Percentiles rank a stretch among this genome's conserved stretches.
These are phyloP conservation scores for Sporobolomyces phaffii DNA, from an alignment of 768 basidiomycete genomes.

Conservation along the genomic window DNA sequence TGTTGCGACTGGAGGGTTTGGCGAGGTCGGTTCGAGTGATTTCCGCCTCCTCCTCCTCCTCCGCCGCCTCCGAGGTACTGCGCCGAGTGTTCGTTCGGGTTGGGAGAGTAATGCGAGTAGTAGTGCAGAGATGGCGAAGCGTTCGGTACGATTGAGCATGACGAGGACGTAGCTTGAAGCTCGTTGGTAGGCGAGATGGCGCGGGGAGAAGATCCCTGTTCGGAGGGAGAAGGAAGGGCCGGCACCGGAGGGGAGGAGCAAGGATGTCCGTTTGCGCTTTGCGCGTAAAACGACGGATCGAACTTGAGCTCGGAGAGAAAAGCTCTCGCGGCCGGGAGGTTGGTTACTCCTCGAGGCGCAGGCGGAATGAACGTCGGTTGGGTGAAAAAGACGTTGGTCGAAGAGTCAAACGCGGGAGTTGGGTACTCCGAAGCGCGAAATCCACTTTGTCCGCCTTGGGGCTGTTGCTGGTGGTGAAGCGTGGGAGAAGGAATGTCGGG, in stretches of 20 bases:
- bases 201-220: not conserved
- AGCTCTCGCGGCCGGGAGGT: not conserved
- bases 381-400: conserved; percentile 9
- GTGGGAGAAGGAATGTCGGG: not conserved
- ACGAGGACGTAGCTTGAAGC: not conserved
- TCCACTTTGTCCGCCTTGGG: not conserved
- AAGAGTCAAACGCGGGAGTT: conserved; percentile 23
- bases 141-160: no score
- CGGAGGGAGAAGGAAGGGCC: not conserved
- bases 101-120: no score
- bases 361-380: conserved; percentile 6
- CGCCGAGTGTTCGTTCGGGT: no score
- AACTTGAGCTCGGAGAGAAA: not conserved
- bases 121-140: no score
- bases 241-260: not conserved
- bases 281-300: no score
- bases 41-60: no score
- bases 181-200: not conserved
- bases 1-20: not conserved
- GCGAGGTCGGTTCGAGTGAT: not conserved
- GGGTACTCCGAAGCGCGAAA: conserved; percentile 27
- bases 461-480: not conserved
- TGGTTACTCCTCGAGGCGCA: not conserved
- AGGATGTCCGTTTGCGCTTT: not conserved
- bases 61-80: no score